phyloP scores from a whole-genome alignment of 257 asterid species.

The Solanum dulcamara region DNA sequence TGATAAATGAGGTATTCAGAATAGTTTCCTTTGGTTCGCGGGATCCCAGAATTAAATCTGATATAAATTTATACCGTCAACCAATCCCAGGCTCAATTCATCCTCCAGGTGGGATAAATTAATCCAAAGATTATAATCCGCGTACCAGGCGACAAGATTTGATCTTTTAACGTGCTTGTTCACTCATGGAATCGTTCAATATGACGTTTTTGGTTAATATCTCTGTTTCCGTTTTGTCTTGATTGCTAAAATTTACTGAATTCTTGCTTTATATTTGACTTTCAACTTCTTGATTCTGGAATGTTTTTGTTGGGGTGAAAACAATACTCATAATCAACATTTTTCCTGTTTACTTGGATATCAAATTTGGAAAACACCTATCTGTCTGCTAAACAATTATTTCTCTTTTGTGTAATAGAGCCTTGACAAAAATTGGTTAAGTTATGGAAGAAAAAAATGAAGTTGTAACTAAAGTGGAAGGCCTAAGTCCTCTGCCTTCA shows the following conservation, averaged over 20 bases:
- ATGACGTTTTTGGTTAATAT: too few species aligned
- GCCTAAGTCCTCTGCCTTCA: constrained; percentile 14
- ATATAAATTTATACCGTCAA: background rate
- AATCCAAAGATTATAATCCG: background rate
- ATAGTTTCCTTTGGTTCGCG: background rate
- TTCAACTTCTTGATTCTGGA: background rate
- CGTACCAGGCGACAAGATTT: too few species aligned
- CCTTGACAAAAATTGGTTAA: background rate
- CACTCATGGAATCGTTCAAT: too few species aligned
- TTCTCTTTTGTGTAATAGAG: background rate
- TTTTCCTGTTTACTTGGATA: background rate
- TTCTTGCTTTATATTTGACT: background rate
- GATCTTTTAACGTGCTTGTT: too few species aligned
- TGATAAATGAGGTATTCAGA: background rate
- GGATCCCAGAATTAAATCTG: background rate
- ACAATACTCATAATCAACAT: background rate
- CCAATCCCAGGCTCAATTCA: background rate
- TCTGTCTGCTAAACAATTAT: background rate
- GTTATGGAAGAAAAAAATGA: background rate
- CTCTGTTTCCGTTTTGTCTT: background rate
- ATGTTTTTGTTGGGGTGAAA: background rate
- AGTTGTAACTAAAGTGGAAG: constrained; percentile 6
- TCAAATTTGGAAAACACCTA: background rate
- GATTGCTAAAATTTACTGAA: background rate
- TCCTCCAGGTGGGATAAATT: background rate